Base-by-base conservation (phyloP, 108 stramenopile species). In the Discostella stelligeroides region DNA sequence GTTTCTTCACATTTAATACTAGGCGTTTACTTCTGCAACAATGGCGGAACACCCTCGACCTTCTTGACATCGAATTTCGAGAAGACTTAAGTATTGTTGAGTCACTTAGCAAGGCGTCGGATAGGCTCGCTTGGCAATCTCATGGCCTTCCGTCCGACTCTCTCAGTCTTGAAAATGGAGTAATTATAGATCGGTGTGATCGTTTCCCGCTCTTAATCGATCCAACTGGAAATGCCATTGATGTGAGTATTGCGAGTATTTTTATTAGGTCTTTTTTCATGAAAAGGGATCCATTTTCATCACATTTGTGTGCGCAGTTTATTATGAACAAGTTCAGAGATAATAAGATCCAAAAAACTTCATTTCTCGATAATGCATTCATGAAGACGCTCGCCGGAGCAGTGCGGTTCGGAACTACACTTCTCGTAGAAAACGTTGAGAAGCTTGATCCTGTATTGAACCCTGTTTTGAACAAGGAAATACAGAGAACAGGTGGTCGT, bases 141-240 rank as follows among this genome's bases (percentile, higher is more conserved):
- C 79, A 87, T 28, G 97, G 97, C 14, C 88, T 99, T 51, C 98
- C 97, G 15, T 73, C 80, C 28, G 99, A 99, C 67, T 82, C 84
- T 24, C 73, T 98, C 11, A 96, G 92, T 75, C 79, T 95, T 24
- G 97, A 98, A 75, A 99, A 99, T 63, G 98, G 96, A 12, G 92
- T 97, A 15, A 95, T 99, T 58, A 71, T 99, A 15, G 92, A 95
- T 55, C 78, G 92, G 38, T 93, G 83, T 43, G 82, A 85, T 30
- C 88, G 98, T 10, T 98, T 96, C 70, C 97, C 98, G 8, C 88
- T 98, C n/a, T 84, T 99, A 39, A 92, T 99, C 48, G 99, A 99
- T 71, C 99, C 99, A n/a, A 90, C 97, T 11, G 99, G 99, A 12
- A 80, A 92, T 65, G 98, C 99, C 0, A 88, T 94, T 50, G 80